These are phyloP conservation scores for Lipomyces spencermartinsiae DNA, from an alignment of 805 yeast species.

Conservation along the genomic window DNA sequence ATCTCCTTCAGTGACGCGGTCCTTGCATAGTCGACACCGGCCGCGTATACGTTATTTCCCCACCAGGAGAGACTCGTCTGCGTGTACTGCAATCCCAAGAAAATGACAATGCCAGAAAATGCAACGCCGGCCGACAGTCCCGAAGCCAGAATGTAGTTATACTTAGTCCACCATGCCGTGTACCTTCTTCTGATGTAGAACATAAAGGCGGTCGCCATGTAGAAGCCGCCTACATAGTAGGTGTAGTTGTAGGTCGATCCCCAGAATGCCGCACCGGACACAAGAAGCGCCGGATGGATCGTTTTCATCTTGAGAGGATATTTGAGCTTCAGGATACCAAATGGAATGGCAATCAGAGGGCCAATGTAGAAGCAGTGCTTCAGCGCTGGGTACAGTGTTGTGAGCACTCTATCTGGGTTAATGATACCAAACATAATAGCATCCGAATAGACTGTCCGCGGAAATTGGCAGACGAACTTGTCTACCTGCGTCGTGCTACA, in stretches of 20 bases:
- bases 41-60: slow-evolving; percentile 52
- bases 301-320: slow-evolving; percentile 13
- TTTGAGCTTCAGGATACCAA: slow-evolving; percentile 21
- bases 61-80: slow-evolving; percentile 55
- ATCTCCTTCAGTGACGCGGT: slow-evolving; percentile 23
- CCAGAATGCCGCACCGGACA: slow-evolving; percentile 20
- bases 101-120: slow-evolving; percentile 62
- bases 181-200: slow-evolving; percentile 60
- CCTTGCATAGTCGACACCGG: slow-evolving; percentile 27
- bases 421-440: slow-evolving; percentile 30
- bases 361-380: slow-evolving; percentile 30
- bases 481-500: slow-evolving; percentile 26
- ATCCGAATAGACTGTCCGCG: slow-evolving; percentile 26
- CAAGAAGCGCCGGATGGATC: slow-evolving; percentile 22
- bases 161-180: slow-evolving; percentile 76
- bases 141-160: slow-evolving; percentile 50
- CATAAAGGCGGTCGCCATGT: slow-evolving; percentile 59
- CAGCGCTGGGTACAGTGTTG: slow-evolving; percentile 23
- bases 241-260: slow-evolving; percentile 22
- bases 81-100: slow-evolving; percentile 52
- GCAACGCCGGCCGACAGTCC: slow-evolving; percentile 68
- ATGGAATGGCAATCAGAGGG: slow-evolving; percentile 24
- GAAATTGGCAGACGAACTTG: slow-evolving; percentile 23
- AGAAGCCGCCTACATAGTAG: not conserved
- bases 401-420: slow-evolving; percentile 24